phyloP scores from a whole-genome alignment of 306 rosid genomes.

The Corylus americana region DNA sequence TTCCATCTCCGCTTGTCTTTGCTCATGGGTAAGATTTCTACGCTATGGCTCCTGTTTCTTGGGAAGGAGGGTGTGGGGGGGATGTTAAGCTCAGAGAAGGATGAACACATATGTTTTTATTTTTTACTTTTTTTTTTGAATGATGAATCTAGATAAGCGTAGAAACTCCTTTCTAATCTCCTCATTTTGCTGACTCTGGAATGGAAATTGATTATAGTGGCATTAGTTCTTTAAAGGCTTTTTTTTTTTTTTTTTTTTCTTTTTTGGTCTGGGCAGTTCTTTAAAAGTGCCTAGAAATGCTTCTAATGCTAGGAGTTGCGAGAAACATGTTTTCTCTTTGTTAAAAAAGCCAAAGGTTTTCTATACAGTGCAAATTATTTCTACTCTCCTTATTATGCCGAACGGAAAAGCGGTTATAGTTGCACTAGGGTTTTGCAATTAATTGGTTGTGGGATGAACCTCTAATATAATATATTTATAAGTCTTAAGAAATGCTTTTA shows the following conservation, averaged over 20 bases:
- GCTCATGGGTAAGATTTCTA: constrained; percentile 21
- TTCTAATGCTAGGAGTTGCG: not conserved
- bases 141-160: not conserved
- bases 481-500: too few species aligned
- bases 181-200: not conserved
- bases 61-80: not conserved
- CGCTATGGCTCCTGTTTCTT: not conserved
- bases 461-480: too few species aligned
- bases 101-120: not conserved
- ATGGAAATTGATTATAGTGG: not conserved
- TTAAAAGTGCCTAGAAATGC: too few species aligned
- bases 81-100: not conserved
- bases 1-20: not conserved
- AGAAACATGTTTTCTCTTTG: not conserved
- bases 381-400: too few species aligned
- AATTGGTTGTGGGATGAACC: too few species aligned
- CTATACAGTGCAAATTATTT: too few species aligned
- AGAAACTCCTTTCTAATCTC: not conserved
- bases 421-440: too few species aligned
- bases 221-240: not conserved
- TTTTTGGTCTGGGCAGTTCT: not conserved
- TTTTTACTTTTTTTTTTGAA: not conserved
- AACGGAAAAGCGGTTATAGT: too few species aligned
- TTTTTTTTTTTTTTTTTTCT: too few species aligned
- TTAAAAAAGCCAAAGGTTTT: not conserved